Evolutionary conservation across 805 yeast species (phyloP).

Genomic region (Yarrowia sp.): DNA sequence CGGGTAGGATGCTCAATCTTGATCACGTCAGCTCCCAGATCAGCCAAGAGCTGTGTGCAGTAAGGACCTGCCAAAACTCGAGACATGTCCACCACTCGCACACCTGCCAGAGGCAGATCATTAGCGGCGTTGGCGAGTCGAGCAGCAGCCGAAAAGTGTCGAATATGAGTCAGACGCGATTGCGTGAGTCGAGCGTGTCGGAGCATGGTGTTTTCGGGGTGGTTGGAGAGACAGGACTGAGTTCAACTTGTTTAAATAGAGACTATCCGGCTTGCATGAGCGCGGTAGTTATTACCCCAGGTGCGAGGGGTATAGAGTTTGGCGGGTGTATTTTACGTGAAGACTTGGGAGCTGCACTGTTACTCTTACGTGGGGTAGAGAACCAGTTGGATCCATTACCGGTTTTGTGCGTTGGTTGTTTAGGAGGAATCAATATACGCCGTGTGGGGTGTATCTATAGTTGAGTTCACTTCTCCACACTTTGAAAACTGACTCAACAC

Average conservation of each 20-base stretch:
- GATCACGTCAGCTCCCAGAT: conserved; percentile 46
- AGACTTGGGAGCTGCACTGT: background rate
- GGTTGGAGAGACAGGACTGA: no score
- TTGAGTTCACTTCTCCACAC: no score
- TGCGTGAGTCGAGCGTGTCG: background rate
- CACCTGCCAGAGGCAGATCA: conserved; percentile 39
- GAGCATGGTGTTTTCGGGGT: background rate
- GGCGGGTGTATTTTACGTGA: background rate
- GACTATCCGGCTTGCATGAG: background rate
- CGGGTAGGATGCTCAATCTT: conserved; percentile 45
- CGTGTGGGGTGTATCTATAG: no score
- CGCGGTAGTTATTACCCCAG: conserved; percentile 24
- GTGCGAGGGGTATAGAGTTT: background rate
- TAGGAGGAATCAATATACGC: no score
- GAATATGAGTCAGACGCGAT: background rate
- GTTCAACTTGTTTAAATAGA: no score
- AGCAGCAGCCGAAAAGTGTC: background rate
- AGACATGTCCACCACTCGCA: conserved; percentile 42
- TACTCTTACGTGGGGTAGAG: background rate
- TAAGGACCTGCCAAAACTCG: conserved; percentile 47
- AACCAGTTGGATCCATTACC: no score
- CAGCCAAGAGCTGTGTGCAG: conserved; percentile 44
- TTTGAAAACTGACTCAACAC: no score
- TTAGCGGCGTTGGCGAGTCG: background rate
- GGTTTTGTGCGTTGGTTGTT: no score